phyloP scores from a whole-genome alignment of 179 eudicot genomes.

The Silene noctiflora region DNA sequence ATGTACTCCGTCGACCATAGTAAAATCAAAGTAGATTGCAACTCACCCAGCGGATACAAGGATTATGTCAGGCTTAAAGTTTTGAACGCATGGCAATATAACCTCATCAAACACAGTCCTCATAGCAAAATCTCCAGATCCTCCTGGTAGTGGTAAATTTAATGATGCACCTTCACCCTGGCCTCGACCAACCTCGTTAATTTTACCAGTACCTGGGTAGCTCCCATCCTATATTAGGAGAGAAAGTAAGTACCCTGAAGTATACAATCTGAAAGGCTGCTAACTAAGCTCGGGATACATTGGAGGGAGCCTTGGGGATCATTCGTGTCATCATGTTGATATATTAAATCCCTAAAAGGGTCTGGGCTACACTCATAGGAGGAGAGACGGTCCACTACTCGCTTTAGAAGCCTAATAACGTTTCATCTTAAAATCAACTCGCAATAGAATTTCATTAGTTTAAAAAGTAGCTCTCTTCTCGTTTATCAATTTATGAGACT shows the following conservation, averaged over 20 bases:
- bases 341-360: too few relatives aligned
- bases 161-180: constrained; percentile 85
- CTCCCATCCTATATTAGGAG: constrained; percentile 67
- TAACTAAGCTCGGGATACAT: too few relatives aligned
- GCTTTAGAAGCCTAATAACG: too few relatives aligned
- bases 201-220: constrained; percentile 97
- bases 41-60: constrained; percentile 94
- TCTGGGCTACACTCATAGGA: too few relatives aligned
- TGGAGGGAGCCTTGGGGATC: too few relatives aligned
- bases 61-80: constrained; percentile 88
- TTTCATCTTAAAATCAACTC: too few relatives aligned
- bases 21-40: constrained; percentile 1
- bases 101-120: constrained; percentile 77
- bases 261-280: not conserved
- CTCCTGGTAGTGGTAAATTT: constrained; percentile 88
- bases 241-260: not conserved
- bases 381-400: too few relatives aligned
- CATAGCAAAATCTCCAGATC: constrained; percentile 88
- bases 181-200: constrained; percentile 65
- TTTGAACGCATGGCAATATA: constrained; percentile 77
- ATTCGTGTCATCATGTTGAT: too few relatives aligned
- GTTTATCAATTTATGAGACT: too few relatives aligned
- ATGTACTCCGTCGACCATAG: not conserved
- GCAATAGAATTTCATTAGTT: too few relatives aligned
- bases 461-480: too few relatives aligned